Percentiles rank a stretch among this genome's conserved stretches.
phyloP scores from a whole-genome alignment of 352 stramenopile genomes.

The Globisporangium okanoganense region DNA sequence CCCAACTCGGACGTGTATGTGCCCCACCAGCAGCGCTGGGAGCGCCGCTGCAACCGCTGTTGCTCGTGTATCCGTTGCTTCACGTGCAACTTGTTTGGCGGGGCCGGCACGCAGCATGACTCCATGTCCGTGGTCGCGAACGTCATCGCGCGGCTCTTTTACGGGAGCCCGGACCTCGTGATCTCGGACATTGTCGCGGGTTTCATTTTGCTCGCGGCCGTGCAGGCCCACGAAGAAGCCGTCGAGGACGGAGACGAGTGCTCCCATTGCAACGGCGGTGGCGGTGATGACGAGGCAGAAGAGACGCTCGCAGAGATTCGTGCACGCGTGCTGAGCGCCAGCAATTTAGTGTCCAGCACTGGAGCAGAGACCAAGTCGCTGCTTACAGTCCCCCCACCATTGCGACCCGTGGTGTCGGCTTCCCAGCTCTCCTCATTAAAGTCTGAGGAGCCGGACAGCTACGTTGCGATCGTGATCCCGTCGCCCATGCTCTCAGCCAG shows the following conservation, averaged over 20 bases:
- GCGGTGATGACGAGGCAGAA: conserved; percentile 27
- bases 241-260: conserved; percentile 25
- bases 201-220: conserved; percentile 75
- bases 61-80: conserved; percentile 81
- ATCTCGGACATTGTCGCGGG: conserved; percentile 86
- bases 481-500: conserved; percentile 14
- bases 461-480: conserved; percentile 52
- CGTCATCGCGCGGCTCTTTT: conserved; percentile 82
- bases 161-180: conserved; percentile 82
- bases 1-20: conserved; percentile 82
- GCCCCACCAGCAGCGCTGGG: conserved; percentile 70
- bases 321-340: conserved; percentile 26
- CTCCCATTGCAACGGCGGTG: conserved; percentile 20
- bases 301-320: conserved; percentile 54
- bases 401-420: conserved; percentile 10
- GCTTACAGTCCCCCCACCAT: not conserved
- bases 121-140: conserved; percentile 87
- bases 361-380: not conserved
- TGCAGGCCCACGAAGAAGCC: conserved; percentile 74
- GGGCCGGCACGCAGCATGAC: conserved; percentile 77
- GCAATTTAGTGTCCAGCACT: not conserved
- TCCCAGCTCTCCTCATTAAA: conserved; percentile 25
- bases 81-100: conserved; percentile 86
- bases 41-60: conserved; percentile 69
- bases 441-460: conserved; percentile 19